phyloP scores from a whole-genome alignment of 1,284 basidiomycete species.

The Ganoderma lingzhi region DNA sequence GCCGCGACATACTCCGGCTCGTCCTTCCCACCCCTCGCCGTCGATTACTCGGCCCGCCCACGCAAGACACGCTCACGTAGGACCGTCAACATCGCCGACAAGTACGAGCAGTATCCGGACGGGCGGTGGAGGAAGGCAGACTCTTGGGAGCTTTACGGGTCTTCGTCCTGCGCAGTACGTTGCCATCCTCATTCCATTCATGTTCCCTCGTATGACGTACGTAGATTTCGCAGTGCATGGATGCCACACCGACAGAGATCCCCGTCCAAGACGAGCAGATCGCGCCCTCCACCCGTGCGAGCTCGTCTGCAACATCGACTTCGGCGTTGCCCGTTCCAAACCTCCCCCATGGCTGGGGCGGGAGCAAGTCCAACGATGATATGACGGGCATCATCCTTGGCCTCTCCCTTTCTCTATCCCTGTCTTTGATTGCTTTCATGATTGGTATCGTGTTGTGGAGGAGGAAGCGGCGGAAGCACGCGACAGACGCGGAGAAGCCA shows the following conservation, averaged over 20 bases:
- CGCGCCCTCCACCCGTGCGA: slow-evolving; percentile 18
- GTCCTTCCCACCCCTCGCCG: slow-evolving; percentile 13
- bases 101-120: slow-evolving; percentile 62
- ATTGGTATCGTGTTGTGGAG: slow-evolving; percentile 61
- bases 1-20: slow-evolving; percentile 12
- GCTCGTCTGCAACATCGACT: slow-evolving; percentile 14
- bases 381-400: slow-evolving; percentile 52
- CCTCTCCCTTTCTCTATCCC: slow-evolving; percentile 63
- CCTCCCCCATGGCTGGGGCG: slow-evolving; percentile 59
- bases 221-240: slow-evolving; percentile 28
- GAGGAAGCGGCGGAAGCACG: slow-evolving; percentile 39
- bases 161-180: slow-evolving; percentile 56
- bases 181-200: slow-evolving; percentile 5
- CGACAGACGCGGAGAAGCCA: slow-evolving; percentile 47
- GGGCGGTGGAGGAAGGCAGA: slow-evolving; percentile 66
- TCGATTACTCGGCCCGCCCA: slow-evolving; percentile 14
- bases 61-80: slow-evolving; percentile 23
- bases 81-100: slow-evolving; percentile 55
- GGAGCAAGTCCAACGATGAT: slow-evolving; percentile 29
- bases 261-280: slow-evolving; percentile 30
- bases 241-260: slow-evolving; percentile 27
- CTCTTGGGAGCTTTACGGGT: slow-evolving; percentile 70
- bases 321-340: slow-evolving; percentile 21
- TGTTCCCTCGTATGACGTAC: slow-evolving; percentile 21
- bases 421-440: slow-evolving; percentile 58